Evolutionary conservation across 2,329 filamentous ascomycete species (phyloP), one percentile per base, ranked within the genome.

Genomic region (Pseudocercospora crystallina): DNA sequence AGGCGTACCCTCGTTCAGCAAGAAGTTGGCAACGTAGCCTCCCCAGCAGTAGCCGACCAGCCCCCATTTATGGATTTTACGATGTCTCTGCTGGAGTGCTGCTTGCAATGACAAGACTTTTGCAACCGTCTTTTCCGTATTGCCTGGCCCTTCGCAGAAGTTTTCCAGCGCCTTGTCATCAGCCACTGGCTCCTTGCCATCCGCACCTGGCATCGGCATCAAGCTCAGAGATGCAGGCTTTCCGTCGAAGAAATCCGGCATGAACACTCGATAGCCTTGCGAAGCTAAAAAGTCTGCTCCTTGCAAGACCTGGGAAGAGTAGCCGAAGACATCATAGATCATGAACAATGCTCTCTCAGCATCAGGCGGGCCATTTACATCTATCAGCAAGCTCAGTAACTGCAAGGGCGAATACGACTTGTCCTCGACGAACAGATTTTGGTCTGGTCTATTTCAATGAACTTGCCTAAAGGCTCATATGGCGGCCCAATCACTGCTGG

Each of bases 41-140:
- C 51, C 51, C 51, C 51, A 54, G 26, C 47, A 50, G 29, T 46
- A 54, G 2, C 51, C 51, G n/a, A 54, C 11, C 13, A 53, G 26
- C 1, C 49, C 44, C 49, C 52, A 55, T 38, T 33, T n/a, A 7
- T 15, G 5, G 3, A 45, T 45, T 14, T 30, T 5, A 7, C 38
- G 47, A 34, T 51, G 20, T n/a, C 14, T 43, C 29, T 39, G n/a
- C 31, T 20, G 41, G 8, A 51, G 34, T 7, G 13, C 3, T 26
- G 20, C 20, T 26, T 26, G 20, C 20, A 26, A 26, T 26, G 20
- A 26, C 3, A 51, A 20, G 29, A 45, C 42, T 26, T 45, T 43
- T 2, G 15, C 20, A 5, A 52, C 30, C 9, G 49, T 52, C 17
- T 36, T 33, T 14, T 47, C 30, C 13, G 49, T 47, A 31, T 52